phyloP scores from a whole-genome alignment of 2,329 filamentous ascomycete species.

The Fusarium miscanthi region DNA sequence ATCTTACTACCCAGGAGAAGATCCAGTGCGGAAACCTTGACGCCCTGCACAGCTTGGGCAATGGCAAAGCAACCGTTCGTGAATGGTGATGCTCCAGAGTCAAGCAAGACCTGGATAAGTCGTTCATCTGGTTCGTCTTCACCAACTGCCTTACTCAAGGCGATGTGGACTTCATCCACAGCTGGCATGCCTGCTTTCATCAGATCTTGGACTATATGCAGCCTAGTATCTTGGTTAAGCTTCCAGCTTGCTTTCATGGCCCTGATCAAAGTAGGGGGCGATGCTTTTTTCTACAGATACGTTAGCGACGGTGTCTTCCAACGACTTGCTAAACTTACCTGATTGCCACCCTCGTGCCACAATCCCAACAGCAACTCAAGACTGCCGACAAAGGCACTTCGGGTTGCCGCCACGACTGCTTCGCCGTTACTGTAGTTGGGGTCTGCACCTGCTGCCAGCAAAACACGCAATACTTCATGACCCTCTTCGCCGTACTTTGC shows the following conservation, averaged over 20 bases:
- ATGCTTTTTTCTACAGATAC: slow-evolving; percentile 56
- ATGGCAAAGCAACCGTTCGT: slow-evolving; percentile 64
- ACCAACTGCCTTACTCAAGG: slow-evolving; percentile 64
- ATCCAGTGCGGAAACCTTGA: slow-evolving; percentile 53
- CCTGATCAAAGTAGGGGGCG: slow-evolving; percentile 59
- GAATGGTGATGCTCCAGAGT: slow-evolving; percentile 63
- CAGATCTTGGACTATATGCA: slow-evolving; percentile 61
- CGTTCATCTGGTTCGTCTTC: slow-evolving; percentile 62
- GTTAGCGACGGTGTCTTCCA: slow-evolving; percentile 23
- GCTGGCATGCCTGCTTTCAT: slow-evolving; percentile 62
- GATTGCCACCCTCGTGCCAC: slow-evolving; percentile 53
- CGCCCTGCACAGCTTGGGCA: slow-evolving; percentile 58
- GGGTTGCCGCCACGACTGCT: slow-evolving; percentile 64
- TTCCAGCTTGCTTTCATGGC: slow-evolving; percentile 67
- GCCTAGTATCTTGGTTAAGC: slow-evolving; percentile 60
- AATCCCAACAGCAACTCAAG: slow-evolving; percentile 64
- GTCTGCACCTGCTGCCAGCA: slow-evolving; percentile 65
- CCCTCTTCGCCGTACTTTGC: slow-evolving; percentile 63
- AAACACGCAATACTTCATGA: slow-evolving; percentile 59
- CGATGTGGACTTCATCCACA: slow-evolving; percentile 62
- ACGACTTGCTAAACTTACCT: slow-evolving; percentile 50
- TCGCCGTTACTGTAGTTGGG: slow-evolving; percentile 67
- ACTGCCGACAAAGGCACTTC: slow-evolving; percentile 61
- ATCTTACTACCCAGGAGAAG: slow-evolving; percentile 58
- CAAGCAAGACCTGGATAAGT: slow-evolving; percentile 60